phyloP scores from a whole-genome alignment of 495 filamentous ascomycete species.

The Tuber magnatum region DNA sequence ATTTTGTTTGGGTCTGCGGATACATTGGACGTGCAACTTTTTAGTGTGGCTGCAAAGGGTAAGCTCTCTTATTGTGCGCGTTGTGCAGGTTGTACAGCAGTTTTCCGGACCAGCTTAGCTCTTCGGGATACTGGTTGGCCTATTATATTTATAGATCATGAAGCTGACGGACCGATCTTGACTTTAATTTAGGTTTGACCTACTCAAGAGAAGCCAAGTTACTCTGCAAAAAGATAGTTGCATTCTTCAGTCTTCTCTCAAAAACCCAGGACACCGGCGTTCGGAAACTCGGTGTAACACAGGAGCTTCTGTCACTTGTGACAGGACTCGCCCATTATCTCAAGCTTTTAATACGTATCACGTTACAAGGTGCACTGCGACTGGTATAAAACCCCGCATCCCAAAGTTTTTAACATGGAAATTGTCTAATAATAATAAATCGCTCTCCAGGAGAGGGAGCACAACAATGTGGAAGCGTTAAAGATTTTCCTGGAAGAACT shows the following conservation, averaged over 20 bases:
- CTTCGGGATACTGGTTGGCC: constrained; percentile 1
- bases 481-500: constrained; percentile 75
- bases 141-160: constrained; percentile 26
- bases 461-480: constrained; percentile 63
- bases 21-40: constrained; percentile 66
- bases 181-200: constrained; percentile 58
- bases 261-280: constrained; percentile 88
- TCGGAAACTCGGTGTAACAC: constrained; percentile 85
- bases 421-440: constrained; percentile 32
- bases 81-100: neutral
- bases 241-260: constrained; percentile 89
- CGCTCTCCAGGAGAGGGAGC: constrained; percentile 61
- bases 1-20: constrained; percentile 86
- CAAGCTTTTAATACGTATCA: constrained; percentile 94
- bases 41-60: constrained; percentile 66
- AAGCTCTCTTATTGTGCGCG: constrained; percentile 37
- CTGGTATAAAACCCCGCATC: constrained; percentile 46
- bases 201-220: constrained; percentile 94
- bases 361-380: constrained; percentile 84
- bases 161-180: constrained; percentile 32
- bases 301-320: constrained; percentile 88
- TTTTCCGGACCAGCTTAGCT: neutral
- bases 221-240: constrained; percentile 98
- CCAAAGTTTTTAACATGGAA: constrained; percentile 30
- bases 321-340: constrained; percentile 97